These are phyloP conservation scores for Aureobasidium mangrovei DNA, from an alignment of 2,329 filamentous ascomycete species.

Conservation along the genomic window DNA sequence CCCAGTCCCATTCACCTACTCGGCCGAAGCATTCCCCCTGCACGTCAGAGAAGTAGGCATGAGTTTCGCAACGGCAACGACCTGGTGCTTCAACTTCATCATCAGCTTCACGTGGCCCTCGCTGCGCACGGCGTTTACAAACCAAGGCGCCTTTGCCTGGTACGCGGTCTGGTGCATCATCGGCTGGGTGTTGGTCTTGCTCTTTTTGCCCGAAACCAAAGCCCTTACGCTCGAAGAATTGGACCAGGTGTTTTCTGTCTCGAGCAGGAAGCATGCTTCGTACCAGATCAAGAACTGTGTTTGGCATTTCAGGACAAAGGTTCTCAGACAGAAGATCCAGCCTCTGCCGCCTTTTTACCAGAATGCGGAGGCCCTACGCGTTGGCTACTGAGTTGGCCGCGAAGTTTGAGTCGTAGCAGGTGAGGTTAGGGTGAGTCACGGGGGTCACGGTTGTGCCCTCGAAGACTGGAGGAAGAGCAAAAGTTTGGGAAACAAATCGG, in stretches of 20 bases:
- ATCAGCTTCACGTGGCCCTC: slow-evolving; percentile 42
- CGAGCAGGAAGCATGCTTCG: slow-evolving; percentile 30
- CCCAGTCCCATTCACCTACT: slow-evolving; percentile 35
- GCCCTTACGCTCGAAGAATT: slow-evolving; percentile 41
- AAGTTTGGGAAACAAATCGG: no score
- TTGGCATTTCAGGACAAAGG: neutral
- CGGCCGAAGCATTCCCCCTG: slow-evolving; percentile 28
- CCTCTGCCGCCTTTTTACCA: no score
- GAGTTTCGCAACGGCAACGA: slow-evolving; percentile 30
- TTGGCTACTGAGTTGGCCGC: no score
- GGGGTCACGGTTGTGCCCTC: no score
- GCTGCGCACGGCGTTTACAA: slow-evolving; percentile 39
- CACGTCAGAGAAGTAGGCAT: slow-evolving; percentile 25
- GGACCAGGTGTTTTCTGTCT: slow-evolving; percentile 45
- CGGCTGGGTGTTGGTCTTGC: slow-evolving; percentile 55
- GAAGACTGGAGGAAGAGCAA: no score
- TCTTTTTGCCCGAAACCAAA: slow-evolving; percentile 45
- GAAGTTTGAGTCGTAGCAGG: no score
- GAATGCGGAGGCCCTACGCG: no score
- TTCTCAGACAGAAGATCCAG: neutral
- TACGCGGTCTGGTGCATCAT: slow-evolving; percentile 53
- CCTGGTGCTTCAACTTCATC: slow-evolving; percentile 40
- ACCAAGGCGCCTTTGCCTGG: slow-evolving; percentile 51
- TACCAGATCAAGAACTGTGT: slow-evolving; percentile 22
- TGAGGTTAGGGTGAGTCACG: no score